Evolutionary conservation across 805 yeast genomes (phyloP), one percentile per base, ranked within the genome.

Genomic region (Hanseniaspora lindneri): DNA sequence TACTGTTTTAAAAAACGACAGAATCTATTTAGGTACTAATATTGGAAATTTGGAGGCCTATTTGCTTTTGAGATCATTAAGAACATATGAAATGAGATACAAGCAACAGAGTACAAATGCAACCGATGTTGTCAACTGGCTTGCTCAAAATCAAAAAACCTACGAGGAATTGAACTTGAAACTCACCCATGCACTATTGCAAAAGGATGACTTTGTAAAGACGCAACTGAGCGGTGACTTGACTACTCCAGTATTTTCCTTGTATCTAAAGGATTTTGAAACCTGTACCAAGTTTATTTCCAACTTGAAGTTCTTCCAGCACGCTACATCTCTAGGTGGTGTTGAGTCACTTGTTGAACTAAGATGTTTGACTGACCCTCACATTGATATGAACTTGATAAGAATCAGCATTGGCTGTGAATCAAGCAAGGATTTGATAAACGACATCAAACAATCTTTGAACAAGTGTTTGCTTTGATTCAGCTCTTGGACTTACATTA

Each of bases 281-380:
- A 63, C 69, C 32, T 95, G 95, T 0, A 74, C 71, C 54, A 48
- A 56, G 9, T 66, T 88, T 14, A 94, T 95, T 7, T 68, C 79
- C 2, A 73, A 69, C 51, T 66, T 86, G 51, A 73, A 76, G 55
- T 75, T 74, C 54, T 86, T 87, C 67, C 81, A 80, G 55, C 97
- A 88, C 64, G 95, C 96, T 3, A 87, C 96, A 0, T 85, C 95
- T 2, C 68, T 89, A 24, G 96, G 96, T 34, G 95, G 96, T 20
- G 84, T 83, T 13, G 96, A 89, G 64, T 81, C 94, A 40, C 67
- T 87, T 58, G 77, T 88, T 50, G 96, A 88, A 64, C 86, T 95
- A 95, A 76, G 96, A 59, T 80, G 85, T 0, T 59, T 88, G 65
- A 73, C 81, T 21, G 89, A 86, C 59, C 60, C 73, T 1, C 54